Evolutionary conservation across 78 protist genomes (phyloP), one percentile per base, ranked within the genome.

Genomic region (Tieghemostelium lacteum): DNA sequence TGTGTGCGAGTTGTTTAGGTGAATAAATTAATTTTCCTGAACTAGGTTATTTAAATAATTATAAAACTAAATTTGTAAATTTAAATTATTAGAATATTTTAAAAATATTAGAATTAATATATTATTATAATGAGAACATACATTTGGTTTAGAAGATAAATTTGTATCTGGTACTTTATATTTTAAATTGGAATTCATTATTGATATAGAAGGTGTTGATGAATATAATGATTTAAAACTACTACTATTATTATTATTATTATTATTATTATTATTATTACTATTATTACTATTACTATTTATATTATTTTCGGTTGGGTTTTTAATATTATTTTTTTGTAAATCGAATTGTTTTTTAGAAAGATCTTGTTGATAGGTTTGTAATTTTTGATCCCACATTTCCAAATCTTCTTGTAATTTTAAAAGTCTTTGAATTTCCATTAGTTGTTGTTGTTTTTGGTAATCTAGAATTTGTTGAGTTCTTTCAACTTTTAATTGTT

Each of bases 391-490:
- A 29, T 69, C 29, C 57, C 63, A 67, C 3, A 6, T n/a, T n/a
- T 83, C 89, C 29, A 83, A 55, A 29, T 83, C 89, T 26, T 58
- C 67, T 39, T 83, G 75, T 45, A 58, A 36, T 45, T 69, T 60
- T 73, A 63, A 63, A 34, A 83, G 52, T 63, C 70, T 67, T 36
- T 40, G 16, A 62, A 39, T 52, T 42, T 83, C 89, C 10, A 63
- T 2, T 26, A 58, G 60, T 58, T 83, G 89, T 60, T 83, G 89
- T 28, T n/a, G 22, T 74, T 83, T 83, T 69, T 83, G 74, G 39
- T 69, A 69, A 31, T 83, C 89, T 2, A 83, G 16, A 26, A 83
- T 37, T 39, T 69, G 89, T 69, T 83, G 89, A n/a, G 37, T 67
- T 39, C 89, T 72, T 20, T 66, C 61, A 31, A 83, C 61, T 10